phyloP scores from a whole-genome alignment of 495 filamentous ascomycete genomes.

The Podospora pseudopauciseta region DNA sequence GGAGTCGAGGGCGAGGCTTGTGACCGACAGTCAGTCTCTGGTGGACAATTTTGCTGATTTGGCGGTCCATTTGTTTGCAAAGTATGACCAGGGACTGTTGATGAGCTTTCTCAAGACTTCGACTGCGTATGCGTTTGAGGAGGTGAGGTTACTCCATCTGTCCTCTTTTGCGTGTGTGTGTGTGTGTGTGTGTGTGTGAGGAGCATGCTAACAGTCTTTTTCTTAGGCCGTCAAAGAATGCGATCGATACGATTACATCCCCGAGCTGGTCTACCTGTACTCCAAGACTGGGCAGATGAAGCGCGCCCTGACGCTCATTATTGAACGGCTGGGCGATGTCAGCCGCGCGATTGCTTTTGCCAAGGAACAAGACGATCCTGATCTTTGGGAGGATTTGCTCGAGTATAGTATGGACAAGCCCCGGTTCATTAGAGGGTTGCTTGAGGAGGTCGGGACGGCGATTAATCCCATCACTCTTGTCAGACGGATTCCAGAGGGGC shows the following conservation, averaged over 20 bases:
- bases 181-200: background rate
- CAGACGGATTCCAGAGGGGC: conserved; percentile 80
- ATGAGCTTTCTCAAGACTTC: conserved; percentile 85
- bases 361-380: conserved; percentile 83
- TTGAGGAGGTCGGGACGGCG: conserved; percentile 89
- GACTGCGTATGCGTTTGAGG: conserved; percentile 76
- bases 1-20: conserved; percentile 44
- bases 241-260: conserved; percentile 70
- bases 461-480: conserved; percentile 89
- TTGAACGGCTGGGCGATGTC: conserved; percentile 81
- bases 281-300: conserved; percentile 93
- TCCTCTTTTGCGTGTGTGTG: background rate
- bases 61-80: conserved; percentile 77
- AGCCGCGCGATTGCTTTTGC: conserved; percentile 89
- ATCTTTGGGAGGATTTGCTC: conserved; percentile 92
- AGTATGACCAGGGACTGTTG: conserved; percentile 72
- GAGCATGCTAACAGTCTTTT: conserved; percentile 9
- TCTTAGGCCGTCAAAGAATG: conserved; percentile 68
- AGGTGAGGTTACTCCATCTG: conserved; percentile 31
- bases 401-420: conserved; percentile 97
- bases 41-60: conserved; percentile 83
- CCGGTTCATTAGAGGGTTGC: conserved; percentile 82
- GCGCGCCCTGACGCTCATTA: conserved; percentile 83
- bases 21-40: conserved; percentile 64
- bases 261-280: conserved; percentile 88